Conservation (phyloP, 192 early-diverging fungal species). For the Gamsiella multidivaricata region DNA sequence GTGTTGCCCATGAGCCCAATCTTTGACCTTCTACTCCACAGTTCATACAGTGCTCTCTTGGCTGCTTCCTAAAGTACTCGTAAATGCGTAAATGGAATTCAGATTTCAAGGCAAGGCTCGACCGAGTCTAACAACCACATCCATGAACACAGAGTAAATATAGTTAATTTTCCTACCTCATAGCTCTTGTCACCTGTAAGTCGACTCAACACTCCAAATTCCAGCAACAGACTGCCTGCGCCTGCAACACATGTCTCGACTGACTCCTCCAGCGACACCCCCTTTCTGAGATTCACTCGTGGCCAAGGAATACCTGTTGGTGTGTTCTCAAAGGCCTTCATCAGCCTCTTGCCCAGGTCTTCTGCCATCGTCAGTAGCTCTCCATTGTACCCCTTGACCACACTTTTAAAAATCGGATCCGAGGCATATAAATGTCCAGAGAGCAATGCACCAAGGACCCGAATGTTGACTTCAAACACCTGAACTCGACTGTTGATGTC, state of each 20-base stretch:
- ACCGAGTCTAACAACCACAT: no score
- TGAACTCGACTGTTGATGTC: slow-evolving; percentile 89
- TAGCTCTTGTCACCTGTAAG: slow-evolving; percentile 82
- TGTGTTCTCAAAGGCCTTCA: slow-evolving; percentile 89
- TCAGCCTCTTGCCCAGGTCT: slow-evolving; percentile 83
- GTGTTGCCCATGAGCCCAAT: slow-evolving; percentile 87
- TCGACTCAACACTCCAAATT: slow-evolving; percentile 92
- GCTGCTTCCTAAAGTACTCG: slow-evolving; percentile 60
- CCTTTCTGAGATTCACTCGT: slow-evolving; percentile 81
- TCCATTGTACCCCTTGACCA: slow-evolving; percentile 76
- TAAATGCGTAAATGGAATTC: background rate
- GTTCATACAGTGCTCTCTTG: slow-evolving; percentile 70
- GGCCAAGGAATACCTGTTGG: slow-evolving; percentile 86
- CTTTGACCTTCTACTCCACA: slow-evolving; percentile 84
- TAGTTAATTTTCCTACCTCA: slow-evolving; percentile 74
- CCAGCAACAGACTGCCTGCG: slow-evolving; percentile 90
- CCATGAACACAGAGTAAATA: no score
- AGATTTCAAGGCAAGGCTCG: no score
- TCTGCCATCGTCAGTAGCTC: slow-evolving; percentile 82
- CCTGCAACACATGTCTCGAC: slow-evolving; percentile 86
- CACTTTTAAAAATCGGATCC: slow-evolving; percentile 67
- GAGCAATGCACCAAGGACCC: slow-evolving; percentile 88
- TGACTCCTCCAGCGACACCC: slow-evolving; percentile 75
- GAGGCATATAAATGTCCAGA: slow-evolving; percentile 90
- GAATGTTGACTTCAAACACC: slow-evolving; percentile 96